Conservation (phyloP, 179 eudicot species). For the Sideroxylon spinosum region DNA sequence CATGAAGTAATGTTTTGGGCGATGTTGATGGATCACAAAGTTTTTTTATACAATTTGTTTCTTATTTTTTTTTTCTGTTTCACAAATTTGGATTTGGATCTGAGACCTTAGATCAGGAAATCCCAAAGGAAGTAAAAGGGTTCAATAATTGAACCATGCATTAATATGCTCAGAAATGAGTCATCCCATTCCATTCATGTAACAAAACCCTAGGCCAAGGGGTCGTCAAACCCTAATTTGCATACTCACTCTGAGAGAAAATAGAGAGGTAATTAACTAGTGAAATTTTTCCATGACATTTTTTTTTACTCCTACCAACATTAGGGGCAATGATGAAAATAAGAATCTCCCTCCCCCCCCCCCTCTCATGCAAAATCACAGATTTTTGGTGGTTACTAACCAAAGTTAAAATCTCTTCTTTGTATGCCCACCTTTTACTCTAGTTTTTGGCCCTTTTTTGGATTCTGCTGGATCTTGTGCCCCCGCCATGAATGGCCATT, state of each 20-base stretch:
- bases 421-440: background rate
- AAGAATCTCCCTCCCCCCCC: background rate
- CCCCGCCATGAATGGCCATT: conserved; percentile 15
- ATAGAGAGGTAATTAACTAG: background rate
- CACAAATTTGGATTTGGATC: conserved; percentile 1
- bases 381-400: background rate
- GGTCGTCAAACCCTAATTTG: conserved; percentile 22
- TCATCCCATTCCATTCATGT: background rate
- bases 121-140: background rate
- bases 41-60: background rate
- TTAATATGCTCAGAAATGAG: background rate
- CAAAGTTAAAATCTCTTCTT: background rate
- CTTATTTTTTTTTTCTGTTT: background rate
- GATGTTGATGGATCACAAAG: background rate
- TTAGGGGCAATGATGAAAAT: background rate
- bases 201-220: conserved; percentile 16
- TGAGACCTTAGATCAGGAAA: background rate
- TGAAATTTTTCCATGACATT: background rate
- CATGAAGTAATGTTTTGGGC: background rate
- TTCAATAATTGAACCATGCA: background rate
- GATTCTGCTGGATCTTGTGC: conserved; percentile 15
- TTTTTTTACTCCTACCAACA: conserved; percentile 11
- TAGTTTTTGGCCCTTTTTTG: background rate
- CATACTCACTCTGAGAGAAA: background rate
- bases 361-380: background rate